phyloP scores from a whole-genome alignment of 2,329 filamentous ascomycete species.

The Venturia aucupariae region DNA sequence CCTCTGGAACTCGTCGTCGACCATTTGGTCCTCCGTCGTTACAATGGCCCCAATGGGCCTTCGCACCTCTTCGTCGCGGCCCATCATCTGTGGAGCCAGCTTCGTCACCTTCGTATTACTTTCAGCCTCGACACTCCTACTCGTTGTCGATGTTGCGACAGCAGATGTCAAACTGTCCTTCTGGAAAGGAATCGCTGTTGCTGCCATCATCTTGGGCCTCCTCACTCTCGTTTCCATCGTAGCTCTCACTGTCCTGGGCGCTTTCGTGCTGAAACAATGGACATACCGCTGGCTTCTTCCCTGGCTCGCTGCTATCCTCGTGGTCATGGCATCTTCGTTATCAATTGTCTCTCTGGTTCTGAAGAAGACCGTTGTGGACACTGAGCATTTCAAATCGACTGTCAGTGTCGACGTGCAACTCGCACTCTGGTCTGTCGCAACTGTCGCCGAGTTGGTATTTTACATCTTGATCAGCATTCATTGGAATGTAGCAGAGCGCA shows the following conservation, averaged over 20 bases:
- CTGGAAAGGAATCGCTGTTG: conserved; percentile 1
- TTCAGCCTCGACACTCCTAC: conserved; percentile 24
- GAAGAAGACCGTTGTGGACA: not conserved
- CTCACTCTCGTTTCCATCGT: not conserved
- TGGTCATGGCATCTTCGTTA: not conserved
- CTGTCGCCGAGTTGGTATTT: not conserved
- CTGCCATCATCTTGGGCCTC: not conserved
- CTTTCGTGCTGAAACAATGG: not conserved
- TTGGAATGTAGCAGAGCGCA: not conserved
- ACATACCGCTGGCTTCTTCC: conserved; percentile 6
- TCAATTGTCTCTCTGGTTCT: conserved; percentile 5
- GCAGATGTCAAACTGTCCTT: not conserved
- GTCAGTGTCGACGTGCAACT: not conserved
- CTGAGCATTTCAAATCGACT: not conserved
- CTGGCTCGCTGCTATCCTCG: not conserved
- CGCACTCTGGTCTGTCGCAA: not conserved
- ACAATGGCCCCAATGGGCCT: not conserved
- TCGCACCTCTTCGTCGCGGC: not conserved
- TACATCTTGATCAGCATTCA: conserved; percentile 4
- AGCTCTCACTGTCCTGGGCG: not conserved
- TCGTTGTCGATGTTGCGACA: conserved; percentile 2
- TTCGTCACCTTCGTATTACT: conserved; percentile 20
- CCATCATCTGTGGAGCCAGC: not conserved
- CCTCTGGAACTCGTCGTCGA: conserved; percentile 1
- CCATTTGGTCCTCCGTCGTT: not conserved